These are phyloP conservation scores for Rhizopus delemar DNA, from an alignment of 371 early-diverging fungal species.

Conservation along the genomic window DNA sequence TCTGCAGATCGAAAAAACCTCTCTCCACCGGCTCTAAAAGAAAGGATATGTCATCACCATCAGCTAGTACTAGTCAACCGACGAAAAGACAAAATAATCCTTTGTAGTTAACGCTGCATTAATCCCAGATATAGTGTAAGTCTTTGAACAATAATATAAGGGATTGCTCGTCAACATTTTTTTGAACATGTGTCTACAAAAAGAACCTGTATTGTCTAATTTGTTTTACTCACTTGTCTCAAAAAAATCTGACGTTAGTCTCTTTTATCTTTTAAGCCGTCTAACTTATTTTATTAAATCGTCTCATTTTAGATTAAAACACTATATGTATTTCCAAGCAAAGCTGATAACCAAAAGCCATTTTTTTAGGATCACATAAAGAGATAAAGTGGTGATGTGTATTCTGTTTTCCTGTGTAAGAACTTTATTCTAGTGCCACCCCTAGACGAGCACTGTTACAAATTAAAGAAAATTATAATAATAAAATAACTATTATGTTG, in stretches of 20 bases:
- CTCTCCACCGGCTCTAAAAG: background rate
- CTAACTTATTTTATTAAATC: background rate
- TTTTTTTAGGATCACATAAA: no score
- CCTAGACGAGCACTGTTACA: no score
- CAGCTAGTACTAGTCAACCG: background rate
- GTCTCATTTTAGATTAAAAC: background rate
- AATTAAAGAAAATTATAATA: no score
- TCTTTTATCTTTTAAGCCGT: background rate
- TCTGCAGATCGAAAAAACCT: background rate
- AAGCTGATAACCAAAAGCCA: no score
- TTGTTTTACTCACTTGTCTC: background rate
- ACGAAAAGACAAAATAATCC: background rate
- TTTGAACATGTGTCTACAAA: background rate
- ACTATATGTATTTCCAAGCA: no score
- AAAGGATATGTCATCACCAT: background rate
- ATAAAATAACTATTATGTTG: no score
- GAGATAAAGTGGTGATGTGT: no score
- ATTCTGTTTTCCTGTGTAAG: no score
- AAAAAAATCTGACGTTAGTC: no score
- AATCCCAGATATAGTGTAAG: background rate
- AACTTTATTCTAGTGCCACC: no score
- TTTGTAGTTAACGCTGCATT: background rate
- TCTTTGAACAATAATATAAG: background rate
- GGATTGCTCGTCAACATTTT: background rate
- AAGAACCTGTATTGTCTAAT: background rate